A percentile compares a stretch with the other conserved stretches of the same genome.
Evolutionary conservation across 2,329 filamentous ascomycete species (phyloP).

Genomic region (Colletotrichum tamarilloi): DNA sequence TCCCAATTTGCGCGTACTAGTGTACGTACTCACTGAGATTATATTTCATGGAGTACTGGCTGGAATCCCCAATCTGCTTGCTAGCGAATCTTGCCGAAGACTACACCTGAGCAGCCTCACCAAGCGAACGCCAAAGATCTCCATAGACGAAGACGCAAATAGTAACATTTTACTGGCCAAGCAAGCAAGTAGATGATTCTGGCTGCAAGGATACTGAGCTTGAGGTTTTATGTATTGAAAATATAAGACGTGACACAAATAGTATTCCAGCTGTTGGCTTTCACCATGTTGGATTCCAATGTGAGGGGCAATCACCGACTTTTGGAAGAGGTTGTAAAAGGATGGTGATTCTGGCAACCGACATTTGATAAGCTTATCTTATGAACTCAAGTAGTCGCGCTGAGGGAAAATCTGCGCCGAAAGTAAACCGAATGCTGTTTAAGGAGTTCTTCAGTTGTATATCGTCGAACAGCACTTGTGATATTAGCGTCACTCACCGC

Average conservation of each 20-base stretch:
- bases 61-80: too few relatives aligned
- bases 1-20: background rate
- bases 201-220: background rate
- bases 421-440: too few relatives aligned
- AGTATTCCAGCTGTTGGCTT: background rate
- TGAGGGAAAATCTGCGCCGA: too few relatives aligned
- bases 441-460: too few relatives aligned
- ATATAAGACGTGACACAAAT: too few relatives aligned
- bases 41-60: background rate
- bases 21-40: background rate
- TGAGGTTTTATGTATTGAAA: accelerated
- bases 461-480: too few relatives aligned
- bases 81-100: background rate
- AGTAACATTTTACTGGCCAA: background rate
- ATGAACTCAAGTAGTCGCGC: too few relatives aligned
- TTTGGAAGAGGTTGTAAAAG: background rate
- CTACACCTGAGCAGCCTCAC: background rate
- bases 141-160: background rate
- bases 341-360: too few relatives aligned
- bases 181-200: background rate
- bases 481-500: too few relatives aligned
- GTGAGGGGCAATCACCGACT: background rate
- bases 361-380: too few relatives aligned
- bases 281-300: background rate
- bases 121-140: background rate